Evolutionary conservation across 306 rosid genomes (phyloP), one percentile per base, ranked within the genome.

Genomic region (Quercus suber): DNA sequence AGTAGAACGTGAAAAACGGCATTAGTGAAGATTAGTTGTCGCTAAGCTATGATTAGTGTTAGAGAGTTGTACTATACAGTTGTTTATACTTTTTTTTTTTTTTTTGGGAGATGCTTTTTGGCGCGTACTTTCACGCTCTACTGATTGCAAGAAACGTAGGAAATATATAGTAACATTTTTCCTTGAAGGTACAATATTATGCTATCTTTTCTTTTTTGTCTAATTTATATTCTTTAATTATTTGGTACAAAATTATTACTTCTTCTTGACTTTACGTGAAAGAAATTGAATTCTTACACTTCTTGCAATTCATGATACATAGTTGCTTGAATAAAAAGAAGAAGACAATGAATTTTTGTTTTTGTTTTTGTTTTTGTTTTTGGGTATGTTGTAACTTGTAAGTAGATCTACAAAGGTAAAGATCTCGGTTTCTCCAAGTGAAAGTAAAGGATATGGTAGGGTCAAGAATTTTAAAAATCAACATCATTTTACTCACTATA

Each of bases 1-100:
- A 6, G 82, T 76, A 84, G 87, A 31, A 76, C 76, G 79, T 31
- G 73, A 53, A 73, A 71, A 78, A 68, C 70, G 84, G 75, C 79
- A 80, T 82, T 67, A 58, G 80, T 28, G 12, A 70, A 35, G 72
- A 41, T 69, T 68, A 67, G 56, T 43, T 25, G 73, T 37, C 72
- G 23, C 72, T 28, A 74, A 53, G 56, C n/a, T 65, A 61, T 31
- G 59, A 9, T 23, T 73, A 55, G 63, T 13, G 63, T 13, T 45
- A 69, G 75, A 72, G 74, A 49, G 53, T 49, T 85, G 84, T 83
- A 81, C 9, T 67, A 56, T 81, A 79, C 71, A 49, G 23, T 25
- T 43, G 69, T 60, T 73, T 27, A 76, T 82, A 88, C 73, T 58
- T 37, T 49, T 49, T 12, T 45, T 45, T 45, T 9, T 45, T 45